phyloP scores from a whole-genome alignment of 108 stramenopile genomes.

The Nannochloropsis granulata region DNA sequence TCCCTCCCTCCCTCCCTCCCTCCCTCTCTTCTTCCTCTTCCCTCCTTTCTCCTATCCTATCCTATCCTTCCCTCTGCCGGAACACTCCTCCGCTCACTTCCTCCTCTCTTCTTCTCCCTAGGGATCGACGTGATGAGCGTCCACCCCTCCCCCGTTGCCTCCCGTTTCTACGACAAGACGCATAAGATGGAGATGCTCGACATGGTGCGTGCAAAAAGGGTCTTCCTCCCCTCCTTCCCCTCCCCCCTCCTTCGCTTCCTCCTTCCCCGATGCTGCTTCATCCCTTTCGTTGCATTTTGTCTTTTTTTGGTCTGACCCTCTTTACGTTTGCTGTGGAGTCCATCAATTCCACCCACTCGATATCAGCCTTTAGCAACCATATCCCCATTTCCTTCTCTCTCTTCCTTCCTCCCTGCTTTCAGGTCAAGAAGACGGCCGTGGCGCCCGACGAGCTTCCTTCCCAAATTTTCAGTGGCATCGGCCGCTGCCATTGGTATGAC shows the following conservation, averaged over 20 bases:
- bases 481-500: slow-evolving; percentile 70
- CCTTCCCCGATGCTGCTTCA: neutral
- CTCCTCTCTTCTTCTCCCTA: slow-evolving; percentile 40
- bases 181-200: slow-evolving; percentile 44
- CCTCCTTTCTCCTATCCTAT: neutral
- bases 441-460: slow-evolving; percentile 66
- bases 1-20: no score
- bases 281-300: neutral
- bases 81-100: neutral
- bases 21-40: neutral
- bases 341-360: no score
- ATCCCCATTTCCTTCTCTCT: no score
- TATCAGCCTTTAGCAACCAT: no score
- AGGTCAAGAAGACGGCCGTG: slow-evolving; percentile 62
- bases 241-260: neutral
- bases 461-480: slow-evolving; percentile 77
- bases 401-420: no score
- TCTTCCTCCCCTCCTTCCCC: neutral
- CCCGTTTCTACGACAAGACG: slow-evolving; percentile 79
- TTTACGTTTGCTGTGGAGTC: no score
- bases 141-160: slow-evolving; percentile 89
- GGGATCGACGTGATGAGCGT: slow-evolving; percentile 96
- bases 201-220: slow-evolving; percentile 7
- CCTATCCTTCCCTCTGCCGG: neutral
- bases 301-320: no score